Evolutionary conservation across 768 basidiomycete genomes (phyloP).

Genomic region (Leccinum subgranulosum): DNA sequence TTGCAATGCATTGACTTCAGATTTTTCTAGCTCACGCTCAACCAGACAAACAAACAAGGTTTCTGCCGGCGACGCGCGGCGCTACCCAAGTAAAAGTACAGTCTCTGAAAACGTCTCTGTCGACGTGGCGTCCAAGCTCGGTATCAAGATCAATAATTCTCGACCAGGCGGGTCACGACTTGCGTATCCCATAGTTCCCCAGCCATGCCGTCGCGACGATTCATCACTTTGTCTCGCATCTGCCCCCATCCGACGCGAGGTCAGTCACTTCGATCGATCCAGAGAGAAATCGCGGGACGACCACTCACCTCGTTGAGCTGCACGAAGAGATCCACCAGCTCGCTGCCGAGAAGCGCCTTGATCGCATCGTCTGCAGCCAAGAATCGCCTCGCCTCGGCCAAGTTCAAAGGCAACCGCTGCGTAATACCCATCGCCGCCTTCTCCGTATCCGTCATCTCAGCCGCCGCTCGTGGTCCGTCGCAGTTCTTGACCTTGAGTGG

Average conservation of each 20-base stretch:
- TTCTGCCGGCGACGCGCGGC: too few relatives aligned
- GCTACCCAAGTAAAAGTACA: too few relatives aligned
- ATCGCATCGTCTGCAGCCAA: constrained; percentile 39
- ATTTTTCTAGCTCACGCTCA: too few relatives aligned
- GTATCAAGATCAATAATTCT: constrained; percentile 19
- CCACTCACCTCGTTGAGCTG: constrained; percentile 46
- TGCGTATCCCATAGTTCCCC: constrained; percentile 11
- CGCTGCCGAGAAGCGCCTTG: constrained; percentile 39
- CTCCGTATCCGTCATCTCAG: constrained; percentile 43
- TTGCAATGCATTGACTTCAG: too few relatives aligned
- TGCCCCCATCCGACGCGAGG: background rate
- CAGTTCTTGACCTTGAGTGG: constrained; percentile 41
- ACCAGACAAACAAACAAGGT: too few relatives aligned
- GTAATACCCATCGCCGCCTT: constrained; percentile 46
- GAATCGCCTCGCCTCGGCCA: constrained; percentile 44
- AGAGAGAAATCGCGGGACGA: background rate
- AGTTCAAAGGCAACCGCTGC: constrained; percentile 47
- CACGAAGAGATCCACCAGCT: constrained; percentile 47
- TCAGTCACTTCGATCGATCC: background rate
- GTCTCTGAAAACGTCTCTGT: background rate
- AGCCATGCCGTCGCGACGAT: constrained; percentile 16
- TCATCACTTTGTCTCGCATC: constrained; percentile 22
- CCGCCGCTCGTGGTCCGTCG: constrained; percentile 32
- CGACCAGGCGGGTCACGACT: constrained; percentile 29
- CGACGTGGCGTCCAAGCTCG: background rate